Conservation (phyloP, 1,284 basidiomycete genomes). For the Cryptococcus depauperatus region DNA sequence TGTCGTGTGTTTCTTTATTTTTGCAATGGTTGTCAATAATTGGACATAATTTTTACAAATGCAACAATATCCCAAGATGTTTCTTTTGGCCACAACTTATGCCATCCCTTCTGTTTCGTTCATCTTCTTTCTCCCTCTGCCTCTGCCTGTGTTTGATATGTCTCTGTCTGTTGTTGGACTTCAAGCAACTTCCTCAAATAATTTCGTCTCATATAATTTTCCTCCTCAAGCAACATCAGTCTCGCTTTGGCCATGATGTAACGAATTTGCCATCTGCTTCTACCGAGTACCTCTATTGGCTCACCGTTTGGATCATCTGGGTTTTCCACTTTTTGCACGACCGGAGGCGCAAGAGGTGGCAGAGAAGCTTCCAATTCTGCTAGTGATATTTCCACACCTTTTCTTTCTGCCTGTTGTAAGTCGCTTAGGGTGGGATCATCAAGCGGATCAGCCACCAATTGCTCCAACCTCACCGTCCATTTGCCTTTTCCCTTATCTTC, state of each 20-base stretch:
- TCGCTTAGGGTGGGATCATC: neutral
- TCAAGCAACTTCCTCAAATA: constrained; percentile 14
- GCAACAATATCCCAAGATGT: too few species aligned
- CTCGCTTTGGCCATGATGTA: constrained; percentile 42
- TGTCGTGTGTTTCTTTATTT: too few species aligned
- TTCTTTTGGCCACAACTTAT: neutral
- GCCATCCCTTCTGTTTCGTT: neutral
- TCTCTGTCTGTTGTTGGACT: neutral
- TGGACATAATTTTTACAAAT: too few species aligned
- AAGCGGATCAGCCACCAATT: neutral
- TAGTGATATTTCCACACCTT: neutral
- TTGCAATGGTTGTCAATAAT: too few species aligned
- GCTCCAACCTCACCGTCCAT: neutral
- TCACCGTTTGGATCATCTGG: neutral
- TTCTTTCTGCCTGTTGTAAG: neutral
- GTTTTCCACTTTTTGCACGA: neutral
- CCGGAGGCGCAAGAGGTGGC: neutral
- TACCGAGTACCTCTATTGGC: constrained; percentile 23
- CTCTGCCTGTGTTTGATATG: neutral
- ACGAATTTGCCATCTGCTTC: constrained; percentile 30
- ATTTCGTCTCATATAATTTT: constrained; percentile 35
- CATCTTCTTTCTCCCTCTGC: neutral
- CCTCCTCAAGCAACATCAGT: constrained; percentile 42
- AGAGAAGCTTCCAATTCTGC: neutral
- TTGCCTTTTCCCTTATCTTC: neutral